Evolutionary conservation across 73 alveolate species (phyloP), one percentile per base, ranked within the genome.

Genomic region (Tetrahymena malaccensis): DNA sequence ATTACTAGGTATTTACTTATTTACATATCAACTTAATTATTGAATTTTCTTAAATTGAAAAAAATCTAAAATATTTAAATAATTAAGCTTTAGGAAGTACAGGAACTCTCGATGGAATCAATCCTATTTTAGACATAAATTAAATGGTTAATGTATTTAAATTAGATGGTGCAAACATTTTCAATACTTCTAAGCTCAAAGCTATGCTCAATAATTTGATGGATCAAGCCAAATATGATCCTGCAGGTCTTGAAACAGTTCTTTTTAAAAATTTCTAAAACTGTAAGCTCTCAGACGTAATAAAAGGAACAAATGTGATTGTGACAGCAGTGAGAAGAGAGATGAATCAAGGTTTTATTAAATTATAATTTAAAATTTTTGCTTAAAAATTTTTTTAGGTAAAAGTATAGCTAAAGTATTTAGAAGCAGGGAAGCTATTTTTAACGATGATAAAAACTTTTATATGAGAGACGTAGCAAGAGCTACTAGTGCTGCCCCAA

Each of bases 401-500:
- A 85, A 94, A 89, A 94, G 83, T 43, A 89, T 55, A 44, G 94
- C 96, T 43, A 94, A 94, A 43, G 94, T 84, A 85, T 94, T 94
- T 31, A 94, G 94, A 85, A 85, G 95, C 19, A 22, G 94, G 16
- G 83, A 94, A 55, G 96, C 96, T 10, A 94, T 85, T 85, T 85
- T 84, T 15, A 93, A 94, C 33, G 84, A 85, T 17, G 93, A 85
- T 17, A 93, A 94, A 89, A 85, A 94, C 70, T 94, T 94, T 70
- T 94, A 85, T 31, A 94, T 94, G 96, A 94, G 93, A n/a, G 96
- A 94, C 85, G 94, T 84, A 0, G 96, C 95, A 33, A 94, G 96
- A 94, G 96, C 96, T 1, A 94, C 96, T 15, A 85, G 95, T 38
- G 96, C 96, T 19, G 96, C 96, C 25, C 96, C 96, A 19, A 94